Base-by-base conservation (phyloP, 371 early-diverging fungal genomes). In the Apophysomyces variabilis region DNA sequence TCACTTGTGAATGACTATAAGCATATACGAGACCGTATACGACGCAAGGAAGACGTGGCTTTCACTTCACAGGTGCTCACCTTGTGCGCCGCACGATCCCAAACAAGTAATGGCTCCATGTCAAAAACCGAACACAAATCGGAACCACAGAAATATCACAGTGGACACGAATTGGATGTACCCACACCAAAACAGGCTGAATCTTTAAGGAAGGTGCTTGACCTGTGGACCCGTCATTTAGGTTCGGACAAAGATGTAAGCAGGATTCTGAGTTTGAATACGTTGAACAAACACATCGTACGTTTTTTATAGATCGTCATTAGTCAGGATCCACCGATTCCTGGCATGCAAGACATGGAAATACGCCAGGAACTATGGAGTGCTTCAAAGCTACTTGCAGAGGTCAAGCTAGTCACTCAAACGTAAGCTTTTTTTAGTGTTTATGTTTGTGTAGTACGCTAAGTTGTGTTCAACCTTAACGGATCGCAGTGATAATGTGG, bases 1-100 rank as follows among this genome's bases (percentile, higher is more conserved):
- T 89, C 87, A 0, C 67, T 92, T 16, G 84, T 96, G n/a, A 73
- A 84, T 43, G 87, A 88, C 39, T 92, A 78, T 67, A 73, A 76
- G 50, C 73, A 71, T 11, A 77, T 84, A 4, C 64, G 41, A 57
- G 69, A 32, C 64, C 69, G 16, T 43, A 68, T 87, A 9, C 50
- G 60, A 35, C 72, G 72, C 12, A 71, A 66, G 26, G 66, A 64
- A 39, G 63, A 71, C 8, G 60, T 66, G 9, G 59, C 61, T 8
- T 66, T 66, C 39, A 66, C 70, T 18, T 39, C 60, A 1, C 66
- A 70, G 38, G 61, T 68, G 14, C 60, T 68, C n/a, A 60, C 64
- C 5, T 45, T 66, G 60, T 59, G 45, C 37, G 45, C 59, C 12
- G 61, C 60, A n/a, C 58, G 67, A 4, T 66, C 67, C 7, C 67